Conservation (phyloP, 495 filamentous ascomycete species). For the Penicillium waksmanii region DNA sequence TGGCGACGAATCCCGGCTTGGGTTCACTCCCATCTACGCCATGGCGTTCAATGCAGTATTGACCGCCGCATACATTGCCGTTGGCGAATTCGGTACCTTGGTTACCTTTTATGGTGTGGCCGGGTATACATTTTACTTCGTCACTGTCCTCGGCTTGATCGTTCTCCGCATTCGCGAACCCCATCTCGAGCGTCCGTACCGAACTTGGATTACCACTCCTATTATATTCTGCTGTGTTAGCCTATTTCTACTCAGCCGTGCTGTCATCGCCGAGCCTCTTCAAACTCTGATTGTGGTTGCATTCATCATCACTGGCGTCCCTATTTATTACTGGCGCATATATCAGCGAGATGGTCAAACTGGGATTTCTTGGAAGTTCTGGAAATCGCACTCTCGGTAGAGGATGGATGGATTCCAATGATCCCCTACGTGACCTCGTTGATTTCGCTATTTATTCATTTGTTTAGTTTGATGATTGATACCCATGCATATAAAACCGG, state of each 20-base stretch:
- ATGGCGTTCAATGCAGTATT: constrained; percentile 78
- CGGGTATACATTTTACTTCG: constrained; percentile 95
- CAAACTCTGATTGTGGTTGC: constrained; percentile 84
- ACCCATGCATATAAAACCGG: constrained; percentile 36
- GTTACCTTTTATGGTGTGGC: constrained; percentile 97
- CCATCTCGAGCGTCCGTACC: constrained; percentile 83
- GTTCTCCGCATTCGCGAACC: constrained; percentile 89
- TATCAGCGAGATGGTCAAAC: constrained; percentile 55
- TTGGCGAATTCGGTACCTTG: constrained; percentile 89
- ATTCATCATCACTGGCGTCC: constrained; percentile 82
- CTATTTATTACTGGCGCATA: constrained; percentile 87
- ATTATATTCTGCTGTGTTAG: constrained; percentile 99
- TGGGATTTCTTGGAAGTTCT: constrained; percentile 61
- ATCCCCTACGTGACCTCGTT: background rate
- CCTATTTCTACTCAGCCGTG: constrained; percentile 84
- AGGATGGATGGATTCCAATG: background rate
- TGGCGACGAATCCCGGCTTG: constrained; percentile 63
- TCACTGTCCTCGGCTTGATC: constrained; percentile 91
- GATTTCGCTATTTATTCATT: constrained; percentile 11
- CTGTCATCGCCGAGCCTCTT: constrained; percentile 85
- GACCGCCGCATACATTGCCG: constrained; percentile 73
- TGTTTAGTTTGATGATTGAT: constrained; percentile 28
- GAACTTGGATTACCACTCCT: constrained; percentile 93
- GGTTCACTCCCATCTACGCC: constrained; percentile 86
- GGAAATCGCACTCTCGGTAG: constrained; percentile 47